A percentile compares a stretch with the other conserved stretches of the same genome.
These are phyloP conservation scores for Euphorbia schlechtendalii DNA, from an alignment of 441 rosid species.

Conservation along the genomic window DNA sequence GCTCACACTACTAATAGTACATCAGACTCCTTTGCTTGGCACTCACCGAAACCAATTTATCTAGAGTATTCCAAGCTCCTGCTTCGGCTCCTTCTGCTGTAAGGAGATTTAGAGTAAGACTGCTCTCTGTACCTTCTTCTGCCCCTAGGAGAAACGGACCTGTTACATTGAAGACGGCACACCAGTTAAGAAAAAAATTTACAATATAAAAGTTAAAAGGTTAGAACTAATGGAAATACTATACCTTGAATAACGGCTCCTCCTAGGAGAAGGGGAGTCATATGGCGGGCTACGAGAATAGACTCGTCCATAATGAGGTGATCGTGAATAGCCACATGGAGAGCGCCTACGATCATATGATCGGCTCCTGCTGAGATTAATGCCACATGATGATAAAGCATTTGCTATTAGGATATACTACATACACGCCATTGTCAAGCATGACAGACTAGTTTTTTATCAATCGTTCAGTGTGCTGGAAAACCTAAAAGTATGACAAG, in stretches of 20 bases:
- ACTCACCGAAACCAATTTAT: conserved; percentile 16
- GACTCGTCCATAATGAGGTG: conserved; percentile 39
- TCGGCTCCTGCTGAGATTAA: conserved; percentile 28
- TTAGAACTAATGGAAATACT: not conserved
- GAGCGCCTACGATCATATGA: conserved; percentile 35
- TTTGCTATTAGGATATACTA: no score
- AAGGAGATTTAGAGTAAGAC: conserved; percentile 57
- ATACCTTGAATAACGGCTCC: conserved; percentile 41
- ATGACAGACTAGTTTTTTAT: no score
- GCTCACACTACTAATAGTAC: no score
- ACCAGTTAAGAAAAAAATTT: no score
- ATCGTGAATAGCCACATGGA: conserved; percentile 36
- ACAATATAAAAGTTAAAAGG: no score
- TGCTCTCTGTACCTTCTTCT: conserved; percentile 31
- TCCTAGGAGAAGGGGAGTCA: conserved; percentile 45
- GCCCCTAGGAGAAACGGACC: conserved; percentile 61
- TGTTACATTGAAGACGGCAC: conserved; percentile 23
- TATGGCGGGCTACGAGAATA: conserved; percentile 49
- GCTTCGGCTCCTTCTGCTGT: conserved; percentile 40
- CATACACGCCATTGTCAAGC: no score
- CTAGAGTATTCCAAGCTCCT: conserved; percentile 37
- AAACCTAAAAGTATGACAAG: no score
- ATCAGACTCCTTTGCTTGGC: not conserved
- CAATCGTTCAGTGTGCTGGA: no score
- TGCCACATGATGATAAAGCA: no score